These are phyloP conservation scores for Hygrocybe punicea DNA, from an alignment of 768 basidiomycete genomes.

Conservation along the genomic window DNA sequence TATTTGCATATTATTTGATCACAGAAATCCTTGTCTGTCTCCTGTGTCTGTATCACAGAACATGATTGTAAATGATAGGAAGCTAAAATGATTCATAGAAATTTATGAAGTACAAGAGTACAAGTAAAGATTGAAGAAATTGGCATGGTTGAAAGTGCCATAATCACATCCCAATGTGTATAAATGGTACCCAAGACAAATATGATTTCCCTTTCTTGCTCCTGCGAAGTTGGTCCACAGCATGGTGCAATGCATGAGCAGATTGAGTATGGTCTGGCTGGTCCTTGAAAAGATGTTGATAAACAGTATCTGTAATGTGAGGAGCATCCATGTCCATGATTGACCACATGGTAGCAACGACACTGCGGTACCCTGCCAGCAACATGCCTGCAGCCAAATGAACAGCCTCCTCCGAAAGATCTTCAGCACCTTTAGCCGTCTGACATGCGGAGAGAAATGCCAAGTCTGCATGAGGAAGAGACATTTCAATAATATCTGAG, in stretches of 20 bases:
- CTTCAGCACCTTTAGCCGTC: conserved; percentile 28
- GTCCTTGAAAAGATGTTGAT: conserved; percentile 11
- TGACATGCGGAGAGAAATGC: conserved; percentile 46
- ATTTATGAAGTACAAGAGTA: too few relatives aligned
- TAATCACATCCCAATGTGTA: too few relatives aligned
- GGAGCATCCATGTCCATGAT: conserved; percentile 38
- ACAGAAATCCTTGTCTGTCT: too few relatives aligned
- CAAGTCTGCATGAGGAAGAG: conserved; percentile 28
- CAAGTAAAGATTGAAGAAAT: too few relatives aligned
- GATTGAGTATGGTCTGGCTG: not conserved
- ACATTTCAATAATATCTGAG: conserved; percentile 18
- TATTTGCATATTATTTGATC: too few relatives aligned
- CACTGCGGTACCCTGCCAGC: conserved; percentile 29
- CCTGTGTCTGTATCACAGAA: too few relatives aligned
- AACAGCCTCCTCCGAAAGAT: conserved; percentile 26
- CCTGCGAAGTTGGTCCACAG: not conserved
- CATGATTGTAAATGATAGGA: too few relatives aligned
- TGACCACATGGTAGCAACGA: conserved; percentile 46
- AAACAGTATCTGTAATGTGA: conserved; percentile 29
- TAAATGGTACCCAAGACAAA: too few relatives aligned
- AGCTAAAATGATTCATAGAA: too few relatives aligned
- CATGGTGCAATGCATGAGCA: not conserved
- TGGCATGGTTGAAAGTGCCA: too few relatives aligned
- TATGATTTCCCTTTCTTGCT: not conserved
- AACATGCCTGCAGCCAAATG: conserved; percentile 45